Conservation (phyloP, 2,329 filamentous ascomycete genomes). For the Akanthomyces muscarius region DNA sequence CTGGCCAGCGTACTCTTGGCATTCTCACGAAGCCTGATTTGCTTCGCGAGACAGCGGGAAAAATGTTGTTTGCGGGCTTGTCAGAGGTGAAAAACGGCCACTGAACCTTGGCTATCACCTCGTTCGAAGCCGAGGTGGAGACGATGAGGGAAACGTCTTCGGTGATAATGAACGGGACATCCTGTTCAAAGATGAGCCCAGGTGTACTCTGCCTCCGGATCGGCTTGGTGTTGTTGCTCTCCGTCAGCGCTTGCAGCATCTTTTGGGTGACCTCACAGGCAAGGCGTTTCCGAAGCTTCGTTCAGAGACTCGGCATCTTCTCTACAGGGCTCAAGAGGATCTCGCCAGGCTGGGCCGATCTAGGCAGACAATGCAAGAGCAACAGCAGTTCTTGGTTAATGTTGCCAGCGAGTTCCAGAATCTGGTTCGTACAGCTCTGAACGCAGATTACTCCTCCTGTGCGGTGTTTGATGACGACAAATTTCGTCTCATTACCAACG, state of each 20-base stretch:
- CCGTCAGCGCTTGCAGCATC: conserved; percentile 22
- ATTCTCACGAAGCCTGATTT: conserved; percentile 46
- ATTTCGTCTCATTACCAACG: conserved; percentile 23
- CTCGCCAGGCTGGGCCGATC: conserved; percentile 19
- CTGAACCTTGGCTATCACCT: conserved; percentile 25
- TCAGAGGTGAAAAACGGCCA: conserved; percentile 20
- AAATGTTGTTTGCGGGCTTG: conserved; percentile 17
- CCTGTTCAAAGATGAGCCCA: background rate
- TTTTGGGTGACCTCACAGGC: conserved; percentile 28
- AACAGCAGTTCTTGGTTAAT: conserved; percentile 20
- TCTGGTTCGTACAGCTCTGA: conserved; percentile 18
- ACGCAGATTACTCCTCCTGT: conserved; percentile 19
- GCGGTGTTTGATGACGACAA: conserved; percentile 17
- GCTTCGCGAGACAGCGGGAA: conserved; percentile 25
- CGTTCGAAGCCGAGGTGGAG: conserved; percentile 25
- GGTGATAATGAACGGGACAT: background rate
- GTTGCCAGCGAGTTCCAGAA: conserved; percentile 23
- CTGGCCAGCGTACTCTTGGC: conserved; percentile 37
- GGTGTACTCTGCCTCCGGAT: conserved; percentile 19
- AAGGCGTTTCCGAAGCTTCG: conserved; percentile 27
- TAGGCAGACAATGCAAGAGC: conserved; percentile 19
- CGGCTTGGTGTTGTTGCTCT: conserved; percentile 26
- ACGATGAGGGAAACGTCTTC: conserved; percentile 14
- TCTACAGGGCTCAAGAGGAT: conserved; percentile 10
- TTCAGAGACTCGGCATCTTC: conserved; percentile 20